phyloP scores from a whole-genome alignment of 2,329 filamentous ascomycete species.

The Neonectria punicea region DNA sequence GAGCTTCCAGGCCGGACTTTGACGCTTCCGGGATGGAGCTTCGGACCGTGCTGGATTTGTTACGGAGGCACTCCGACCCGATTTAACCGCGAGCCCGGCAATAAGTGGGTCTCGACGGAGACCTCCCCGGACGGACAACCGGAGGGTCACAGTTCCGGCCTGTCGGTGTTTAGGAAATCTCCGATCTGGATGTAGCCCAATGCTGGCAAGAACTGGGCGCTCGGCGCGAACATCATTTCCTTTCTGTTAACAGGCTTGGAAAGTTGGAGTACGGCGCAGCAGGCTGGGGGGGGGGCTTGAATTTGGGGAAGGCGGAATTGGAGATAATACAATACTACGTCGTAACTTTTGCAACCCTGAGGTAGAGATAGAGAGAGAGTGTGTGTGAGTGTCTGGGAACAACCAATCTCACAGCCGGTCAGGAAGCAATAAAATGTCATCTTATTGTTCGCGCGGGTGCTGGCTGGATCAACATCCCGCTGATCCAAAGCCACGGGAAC shows the following conservation, averaged over 20 bases:
- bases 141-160: background rate
- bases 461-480: background rate
- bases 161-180: background rate
- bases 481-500: background rate
- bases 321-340: background rate
- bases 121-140: background rate
- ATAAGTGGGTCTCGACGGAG: background rate
- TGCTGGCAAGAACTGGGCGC: background rate
- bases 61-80: background rate
- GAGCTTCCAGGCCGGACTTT: background rate
- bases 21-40: background rate
- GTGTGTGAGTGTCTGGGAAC: background rate
- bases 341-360: background rate
- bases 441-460: background rate
- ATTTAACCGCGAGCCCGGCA: background rate
- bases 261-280: constrained; percentile 11
- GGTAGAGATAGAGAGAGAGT: background rate
- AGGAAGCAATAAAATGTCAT: background rate
- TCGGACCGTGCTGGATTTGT: background rate
- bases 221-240: background rate
- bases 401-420: background rate
- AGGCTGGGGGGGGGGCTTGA: background rate
- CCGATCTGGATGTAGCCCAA: background rate
- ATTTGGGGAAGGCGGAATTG: constrained; percentile 6
- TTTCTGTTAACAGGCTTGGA: background rate